These are phyloP conservation scores for Fusarium torreyae DNA, from an alignment of 2,329 filamentous ascomycete genomes.

Conservation along the genomic window DNA sequence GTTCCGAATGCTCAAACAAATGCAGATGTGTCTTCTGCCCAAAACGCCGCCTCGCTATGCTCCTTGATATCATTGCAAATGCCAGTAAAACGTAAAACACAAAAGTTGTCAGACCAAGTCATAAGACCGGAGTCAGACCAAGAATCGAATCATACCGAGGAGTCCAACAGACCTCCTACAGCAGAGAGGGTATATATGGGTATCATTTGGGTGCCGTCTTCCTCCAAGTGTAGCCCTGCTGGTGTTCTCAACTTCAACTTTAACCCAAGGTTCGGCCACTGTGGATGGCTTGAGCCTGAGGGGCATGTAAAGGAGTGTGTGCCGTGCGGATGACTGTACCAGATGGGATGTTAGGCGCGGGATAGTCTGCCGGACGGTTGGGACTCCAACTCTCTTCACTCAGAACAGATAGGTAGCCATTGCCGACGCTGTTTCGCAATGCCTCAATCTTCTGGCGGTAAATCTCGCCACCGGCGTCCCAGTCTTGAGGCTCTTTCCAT, in stretches of 20 bases:
- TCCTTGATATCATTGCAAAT: conserved; percentile 51
- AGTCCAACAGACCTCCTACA: conserved; percentile 31
- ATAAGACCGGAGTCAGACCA: conserved; percentile 36
- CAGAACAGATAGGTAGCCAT: conserved; percentile 87
- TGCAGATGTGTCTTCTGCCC: conserved; percentile 46
- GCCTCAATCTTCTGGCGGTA: conserved; percentile 92
- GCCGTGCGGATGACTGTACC: conserved; percentile 51
- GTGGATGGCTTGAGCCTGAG: conserved; percentile 64
- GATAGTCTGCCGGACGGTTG: conserved; percentile 44
- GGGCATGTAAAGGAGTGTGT: conserved; percentile 52
- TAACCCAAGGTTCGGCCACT: conserved; percentile 68
- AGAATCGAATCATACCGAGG: conserved; percentile 43
- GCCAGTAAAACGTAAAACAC: conserved; percentile 43
- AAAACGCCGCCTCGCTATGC: conserved; percentile 61
- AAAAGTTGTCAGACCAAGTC: conserved; percentile 33
- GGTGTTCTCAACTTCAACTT: conserved; percentile 37
- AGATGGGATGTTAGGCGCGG: conserved; percentile 45
- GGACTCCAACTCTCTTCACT: conserved; percentile 79
- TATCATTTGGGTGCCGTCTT: conserved; percentile 52
- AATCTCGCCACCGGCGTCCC: conserved; percentile 79
- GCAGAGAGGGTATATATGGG: conserved; percentile 48
- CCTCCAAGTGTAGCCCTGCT: conserved; percentile 32
- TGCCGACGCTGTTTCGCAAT: conserved; percentile 86
- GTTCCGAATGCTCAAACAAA: conserved; percentile 45
- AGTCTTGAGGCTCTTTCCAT: conserved; percentile 67